These are phyloP conservation scores for Wickerhamiella dianesei DNA, from an alignment of 805 yeast genomes.

Conservation along the genomic window DNA sequence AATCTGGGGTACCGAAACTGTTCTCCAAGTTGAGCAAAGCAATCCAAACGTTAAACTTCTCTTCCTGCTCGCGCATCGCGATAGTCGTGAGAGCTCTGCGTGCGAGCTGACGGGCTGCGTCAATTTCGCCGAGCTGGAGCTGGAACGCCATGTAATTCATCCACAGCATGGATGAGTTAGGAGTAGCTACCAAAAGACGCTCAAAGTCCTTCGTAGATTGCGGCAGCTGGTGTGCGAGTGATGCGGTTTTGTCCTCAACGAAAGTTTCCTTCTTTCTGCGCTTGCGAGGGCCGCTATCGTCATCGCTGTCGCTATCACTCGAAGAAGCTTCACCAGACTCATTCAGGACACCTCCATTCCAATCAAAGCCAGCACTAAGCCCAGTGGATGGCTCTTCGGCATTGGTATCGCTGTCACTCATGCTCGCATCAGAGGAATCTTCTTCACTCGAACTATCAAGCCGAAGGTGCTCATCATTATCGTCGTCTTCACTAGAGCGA, in stretches of 20 bases:
- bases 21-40: constrained; percentile 89
- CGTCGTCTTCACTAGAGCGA: constrained; percentile 3
- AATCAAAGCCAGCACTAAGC: constrained; percentile 77
- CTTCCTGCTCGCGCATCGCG: constrained; percentile 80
- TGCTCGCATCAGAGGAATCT: constrained; percentile 17
- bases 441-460: constrained; percentile 14
- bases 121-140: constrained; percentile 83
- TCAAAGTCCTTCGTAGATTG: constrained; percentile 88
- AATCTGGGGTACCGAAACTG: constrained; percentile 76
- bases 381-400: constrained; percentile 32
- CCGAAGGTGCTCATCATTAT: constrained; percentile 8
- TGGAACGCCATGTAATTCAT: constrained; percentile 98
- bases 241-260: constrained; percentile 73
- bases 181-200: constrained; percentile 78
- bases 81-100: constrained; percentile 86
- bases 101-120: constrained; percentile 86
- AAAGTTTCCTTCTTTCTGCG: constrained; percentile 31
- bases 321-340: constrained; percentile 28
- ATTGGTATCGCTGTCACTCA: constrained; percentile 10
- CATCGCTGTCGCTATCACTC: constrained; percentile 35
- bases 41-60: constrained; percentile 89
- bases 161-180: constrained; percentile 89
- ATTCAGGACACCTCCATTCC: constrained; percentile 73
- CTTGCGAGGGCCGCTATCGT: constrained; percentile 23
- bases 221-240: constrained; percentile 71